Conservation (phyloP, 768 basidiomycete species). For the Candolleomyces aberdarensis region DNA sequence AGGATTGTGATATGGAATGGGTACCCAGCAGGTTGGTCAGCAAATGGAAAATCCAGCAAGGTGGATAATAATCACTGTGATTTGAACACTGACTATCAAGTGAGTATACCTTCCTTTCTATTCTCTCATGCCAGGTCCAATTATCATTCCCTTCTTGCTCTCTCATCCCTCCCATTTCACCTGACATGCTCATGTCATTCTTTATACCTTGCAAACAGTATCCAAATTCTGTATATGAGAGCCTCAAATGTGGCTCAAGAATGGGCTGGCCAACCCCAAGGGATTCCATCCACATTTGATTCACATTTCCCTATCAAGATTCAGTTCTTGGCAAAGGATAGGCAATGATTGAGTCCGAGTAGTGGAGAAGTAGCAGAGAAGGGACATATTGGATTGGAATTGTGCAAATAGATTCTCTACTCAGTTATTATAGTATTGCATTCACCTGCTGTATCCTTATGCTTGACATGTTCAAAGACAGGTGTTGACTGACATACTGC, state of each 20-base stretch:
- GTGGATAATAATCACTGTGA: slow-evolving; percentile 79
- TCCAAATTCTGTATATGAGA: slow-evolving; percentile 67
- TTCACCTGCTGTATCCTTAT: neutral
- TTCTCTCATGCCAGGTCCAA: too few relatives aligned
- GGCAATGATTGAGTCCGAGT: slow-evolving; percentile 93
- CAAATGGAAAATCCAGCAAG: slow-evolving; percentile 47
- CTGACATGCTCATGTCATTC: neutral
- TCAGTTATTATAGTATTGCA: neutral
- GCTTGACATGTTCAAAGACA: neutral
- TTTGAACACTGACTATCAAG: slow-evolving; percentile 92
- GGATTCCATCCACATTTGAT: slow-evolving; percentile 88
- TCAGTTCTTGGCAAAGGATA: slow-evolving; percentile 82
- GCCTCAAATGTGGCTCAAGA: slow-evolving; percentile 66
- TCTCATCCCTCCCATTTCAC: neutral
- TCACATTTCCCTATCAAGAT: slow-evolving; percentile 94
- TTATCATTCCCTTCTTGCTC: too few relatives aligned
- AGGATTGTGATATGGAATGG: slow-evolving; percentile 62
- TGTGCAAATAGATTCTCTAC: slow-evolving; percentile 69
- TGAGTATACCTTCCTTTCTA: slow-evolving; percentile 34
- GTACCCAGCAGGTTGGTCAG: slow-evolving; percentile 67
- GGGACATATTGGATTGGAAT: slow-evolving; percentile 94
- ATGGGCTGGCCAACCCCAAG: slow-evolving; percentile 60
- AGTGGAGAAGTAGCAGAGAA: slow-evolving; percentile 71
- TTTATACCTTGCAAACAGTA: slow-evolving; percentile 56
- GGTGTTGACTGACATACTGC: neutral